Base-by-base conservation (phyloP, 2,329 filamentous ascomycete species). In the Exserohilum turcica region DNA sequence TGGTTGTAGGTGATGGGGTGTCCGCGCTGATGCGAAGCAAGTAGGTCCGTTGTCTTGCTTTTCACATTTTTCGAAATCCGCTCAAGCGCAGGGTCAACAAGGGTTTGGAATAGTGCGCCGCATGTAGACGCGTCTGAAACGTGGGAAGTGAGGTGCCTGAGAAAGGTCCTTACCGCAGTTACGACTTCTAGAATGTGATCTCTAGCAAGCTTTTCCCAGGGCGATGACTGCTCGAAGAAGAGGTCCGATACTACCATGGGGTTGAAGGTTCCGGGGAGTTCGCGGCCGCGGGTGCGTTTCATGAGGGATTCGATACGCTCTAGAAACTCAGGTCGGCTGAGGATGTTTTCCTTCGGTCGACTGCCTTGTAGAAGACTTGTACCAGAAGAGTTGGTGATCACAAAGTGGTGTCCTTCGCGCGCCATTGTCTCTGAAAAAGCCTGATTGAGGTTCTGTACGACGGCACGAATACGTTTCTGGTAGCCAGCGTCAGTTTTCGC, bases 1-100 rank as follows among this genome's bases (percentile, higher is more conserved):
- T 74, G 73, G 35, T 77, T 74, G 57, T 76, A 76, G 0, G 72
- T 77, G 36, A 33, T 33, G 1, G 31, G 31, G 31, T 33, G 31
- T 5, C 12, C 31, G 7, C 31, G 13, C 7, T 33, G 5, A 33
- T 33, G 6, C 3, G 12, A n/a, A 4, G 13, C 7, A 6, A 33
- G 31, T n/a, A 33, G 31, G 13, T 33, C 31, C 15, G 31, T 6
- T 33, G 15, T 12, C 9, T 33, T 33, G 31, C 31, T 33, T 12
- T n/a, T 12, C 1, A 33, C 13, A 2, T 33, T 6, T 33, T 12
- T n/a, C 12, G 31, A n/a, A 12, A 33, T 5, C 12, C 6, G 13
- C 15, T 15, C 3, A n/a, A 33, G 12, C 7, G 13, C 13, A 33
- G 6, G 13, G 31, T 15, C 13, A n/a, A 33, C 15, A n/a, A 33